These are phyloP conservation scores for Magnolia kwangsiensis DNA, from an alignment of 164 flowering plant genomes.

Conservation along the genomic window DNA sequence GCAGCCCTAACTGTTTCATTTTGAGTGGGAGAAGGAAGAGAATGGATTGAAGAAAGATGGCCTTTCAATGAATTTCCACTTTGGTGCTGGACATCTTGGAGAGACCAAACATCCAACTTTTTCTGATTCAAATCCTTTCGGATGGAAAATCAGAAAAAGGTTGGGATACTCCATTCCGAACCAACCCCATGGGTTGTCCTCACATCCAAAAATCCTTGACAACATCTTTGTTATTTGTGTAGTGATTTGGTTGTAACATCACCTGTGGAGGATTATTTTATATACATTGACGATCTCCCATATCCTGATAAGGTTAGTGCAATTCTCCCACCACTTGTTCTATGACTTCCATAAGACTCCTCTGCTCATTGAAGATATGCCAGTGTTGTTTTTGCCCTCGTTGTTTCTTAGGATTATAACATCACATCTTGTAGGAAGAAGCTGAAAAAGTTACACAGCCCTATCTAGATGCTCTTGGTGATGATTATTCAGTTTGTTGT, in stretches of 20 bases:
- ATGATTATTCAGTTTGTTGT: slow-evolving; percentile 77
- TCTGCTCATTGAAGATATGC: not conserved
- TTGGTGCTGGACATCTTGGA: not conserved
- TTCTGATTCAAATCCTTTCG: not conserved
- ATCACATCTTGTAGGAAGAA: slow-evolving; percentile 42
- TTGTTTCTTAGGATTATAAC: not conserved
- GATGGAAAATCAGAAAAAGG: not conserved
- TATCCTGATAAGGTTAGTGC: slow-evolving; percentile 52
- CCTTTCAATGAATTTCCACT: not conserved
- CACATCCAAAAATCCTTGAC: not conserved
- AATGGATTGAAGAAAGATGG: no score
- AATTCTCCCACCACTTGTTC: not conserved
- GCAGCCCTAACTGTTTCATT: no score
- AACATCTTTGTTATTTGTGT: slow-evolving; percentile 4
- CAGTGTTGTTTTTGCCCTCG: not conserved
- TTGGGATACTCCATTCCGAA: not conserved
- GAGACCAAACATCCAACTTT: not conserved
- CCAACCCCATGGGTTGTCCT: not conserved
- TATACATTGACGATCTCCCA: slow-evolving; percentile 82
- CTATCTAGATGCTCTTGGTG: slow-evolving; percentile 85
- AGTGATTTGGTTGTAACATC: slow-evolving; percentile 96
- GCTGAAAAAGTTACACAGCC: slow-evolving; percentile 62
- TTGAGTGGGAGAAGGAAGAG: no score
- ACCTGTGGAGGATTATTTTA: slow-evolving; percentile 94
- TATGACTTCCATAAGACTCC: no score